Conservation (phyloP, 2,329 filamentous ascomycete species). For the Emydomyces testavorans region DNA sequence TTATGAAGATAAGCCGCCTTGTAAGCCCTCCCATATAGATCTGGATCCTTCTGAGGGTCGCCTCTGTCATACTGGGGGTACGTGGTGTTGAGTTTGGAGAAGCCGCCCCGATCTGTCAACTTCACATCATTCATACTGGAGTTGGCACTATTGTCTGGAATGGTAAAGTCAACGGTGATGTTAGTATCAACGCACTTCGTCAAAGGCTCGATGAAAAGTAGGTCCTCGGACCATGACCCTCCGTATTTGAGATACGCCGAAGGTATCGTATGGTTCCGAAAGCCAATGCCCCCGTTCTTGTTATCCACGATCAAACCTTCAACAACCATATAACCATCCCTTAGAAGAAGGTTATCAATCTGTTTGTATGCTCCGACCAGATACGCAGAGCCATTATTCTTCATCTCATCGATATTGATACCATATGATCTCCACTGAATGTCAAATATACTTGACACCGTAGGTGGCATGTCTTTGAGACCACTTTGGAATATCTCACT, state of each 20-base stretch:
- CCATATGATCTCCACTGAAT: conserved; percentile 30
- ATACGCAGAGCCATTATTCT: conserved; percentile 26
- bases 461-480: conserved; percentile 18
- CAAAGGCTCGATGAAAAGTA: conserved; percentile 40
- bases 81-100: conserved; percentile 29
- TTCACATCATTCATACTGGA: conserved; percentile 19
- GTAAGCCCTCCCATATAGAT: conserved; percentile 34
- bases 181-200: conserved; percentile 35
- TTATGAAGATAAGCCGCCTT: conserved; percentile 38
- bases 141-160: conserved; percentile 16
- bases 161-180: conserved; percentile 33
- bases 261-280: conserved; percentile 38
- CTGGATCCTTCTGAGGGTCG: conserved; percentile 28
- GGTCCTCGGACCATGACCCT: conserved; percentile 37
- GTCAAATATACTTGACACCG: conserved; percentile 37
- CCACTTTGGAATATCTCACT: conserved; percentile 33
- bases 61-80: conserved; percentile 25
- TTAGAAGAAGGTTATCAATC: conserved; percentile 26
- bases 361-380: conserved; percentile 24
- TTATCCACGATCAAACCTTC: conserved; percentile 39
- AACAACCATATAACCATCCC: conserved; percentile 26
- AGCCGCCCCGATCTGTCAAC: conserved; percentile 37
- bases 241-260: conserved; percentile 25
- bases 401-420: conserved; percentile 15
- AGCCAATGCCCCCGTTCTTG: conserved; percentile 34